phyloP scores from a whole-genome alignment of 2,329 filamentous ascomycete species.

The Chrysoporthe puriensis region DNA sequence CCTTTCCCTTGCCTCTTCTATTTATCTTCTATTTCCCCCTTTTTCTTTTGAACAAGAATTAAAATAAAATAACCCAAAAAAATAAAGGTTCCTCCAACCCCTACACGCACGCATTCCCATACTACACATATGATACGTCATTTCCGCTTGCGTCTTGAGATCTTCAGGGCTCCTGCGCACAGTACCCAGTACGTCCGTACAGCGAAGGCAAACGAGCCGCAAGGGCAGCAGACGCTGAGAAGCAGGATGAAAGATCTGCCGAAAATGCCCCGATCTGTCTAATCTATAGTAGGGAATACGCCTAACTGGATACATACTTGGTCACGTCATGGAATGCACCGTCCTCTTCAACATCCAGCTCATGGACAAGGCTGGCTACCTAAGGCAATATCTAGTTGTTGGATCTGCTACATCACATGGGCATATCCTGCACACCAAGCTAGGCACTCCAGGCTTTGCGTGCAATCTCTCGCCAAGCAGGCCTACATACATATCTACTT shows the following conservation, averaged over 20 bases:
- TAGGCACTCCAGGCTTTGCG: too few species aligned
- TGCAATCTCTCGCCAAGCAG: too few species aligned
- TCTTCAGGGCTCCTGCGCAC: not conserved
- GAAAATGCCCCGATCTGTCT: not conserved
- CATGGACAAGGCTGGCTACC: not conserved
- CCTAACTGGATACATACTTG: not conserved
- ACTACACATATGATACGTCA: not conserved
- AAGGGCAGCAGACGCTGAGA: not conserved
- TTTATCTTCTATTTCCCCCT: too few species aligned
- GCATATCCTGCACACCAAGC: too few species aligned
- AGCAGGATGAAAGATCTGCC: slow-evolving; percentile 10
- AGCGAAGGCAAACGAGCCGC: not conserved
- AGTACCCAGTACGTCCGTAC: too few species aligned
- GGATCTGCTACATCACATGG: too few species aligned
- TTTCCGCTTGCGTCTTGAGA: not conserved
- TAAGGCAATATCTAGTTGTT: not conserved
- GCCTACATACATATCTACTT: not conserved
- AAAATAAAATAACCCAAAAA: too few species aligned
- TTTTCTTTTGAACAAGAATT: too few species aligned
- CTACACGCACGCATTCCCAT: too few species aligned
- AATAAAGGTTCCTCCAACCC: too few species aligned
- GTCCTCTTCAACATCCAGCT: not conserved
- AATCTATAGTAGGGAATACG: not conserved
- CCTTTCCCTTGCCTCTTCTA: not conserved
- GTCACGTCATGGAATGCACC: slow-evolving; percentile 9